Evolutionary conservation across 2,329 filamentous ascomycete species (phyloP).

Genomic region (Emericellopsis cladophorae): DNA sequence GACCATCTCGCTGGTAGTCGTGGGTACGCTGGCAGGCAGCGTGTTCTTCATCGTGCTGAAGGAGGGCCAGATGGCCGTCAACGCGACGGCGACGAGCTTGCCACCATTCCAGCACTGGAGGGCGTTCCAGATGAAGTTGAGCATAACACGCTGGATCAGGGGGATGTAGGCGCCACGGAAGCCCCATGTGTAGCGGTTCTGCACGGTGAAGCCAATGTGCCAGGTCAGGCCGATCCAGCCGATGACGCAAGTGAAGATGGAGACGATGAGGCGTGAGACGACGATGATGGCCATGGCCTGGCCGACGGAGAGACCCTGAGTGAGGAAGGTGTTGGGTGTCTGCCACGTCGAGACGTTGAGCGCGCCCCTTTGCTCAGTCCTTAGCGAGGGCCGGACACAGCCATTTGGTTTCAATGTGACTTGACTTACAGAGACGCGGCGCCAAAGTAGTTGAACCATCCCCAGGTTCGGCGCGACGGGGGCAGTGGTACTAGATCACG

Average conservation of each 20-base stretch:
- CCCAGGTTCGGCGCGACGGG: constrained; percentile 32
- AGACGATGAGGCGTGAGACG: constrained; percentile 25
- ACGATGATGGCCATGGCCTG: constrained; percentile 35
- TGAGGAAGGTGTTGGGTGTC: constrained; percentile 30
- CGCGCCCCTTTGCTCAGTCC: constrained; percentile 1
- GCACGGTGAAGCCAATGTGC: constrained; percentile 37
- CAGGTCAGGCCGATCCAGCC: constrained; percentile 33
- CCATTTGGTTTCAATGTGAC: neutral
- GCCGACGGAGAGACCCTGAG: constrained; percentile 30
- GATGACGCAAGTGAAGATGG: constrained; percentile 27
- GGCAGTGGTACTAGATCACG: constrained; percentile 26
- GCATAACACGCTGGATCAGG: constrained; percentile 28
- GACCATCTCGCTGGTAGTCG: constrained; percentile 28
- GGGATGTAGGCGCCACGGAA: constrained; percentile 32
- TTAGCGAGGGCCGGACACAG: neutral
- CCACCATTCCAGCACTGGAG: constrained; percentile 29
- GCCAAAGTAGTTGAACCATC: constrained; percentile 30
- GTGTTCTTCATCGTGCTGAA: constrained; percentile 30
- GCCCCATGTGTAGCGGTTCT: constrained; percentile 35
- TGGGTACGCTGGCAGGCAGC: constrained; percentile 22
- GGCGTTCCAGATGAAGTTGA: constrained; percentile 38
- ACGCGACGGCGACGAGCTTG: constrained; percentile 9
- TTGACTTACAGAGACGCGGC: constrained; percentile 21
- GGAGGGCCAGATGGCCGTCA: constrained; percentile 12
- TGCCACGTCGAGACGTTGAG: constrained; percentile 27